phyloP scores from a whole-genome alignment of 164 flowering plant species.

The Aristolochia californica region DNA sequence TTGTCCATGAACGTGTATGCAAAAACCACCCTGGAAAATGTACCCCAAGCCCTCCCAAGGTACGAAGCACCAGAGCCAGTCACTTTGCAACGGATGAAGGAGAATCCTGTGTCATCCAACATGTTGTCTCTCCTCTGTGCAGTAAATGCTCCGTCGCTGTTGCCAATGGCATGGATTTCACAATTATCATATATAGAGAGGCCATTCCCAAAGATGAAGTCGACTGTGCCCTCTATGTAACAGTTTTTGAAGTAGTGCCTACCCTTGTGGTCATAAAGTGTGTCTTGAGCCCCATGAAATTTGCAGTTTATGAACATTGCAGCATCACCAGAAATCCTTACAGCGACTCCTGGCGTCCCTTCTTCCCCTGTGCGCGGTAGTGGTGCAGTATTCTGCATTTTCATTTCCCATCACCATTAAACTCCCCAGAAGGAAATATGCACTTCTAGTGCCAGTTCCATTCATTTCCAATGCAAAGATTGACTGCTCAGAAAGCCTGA shows the following conservation, averaged over 20 bases:
- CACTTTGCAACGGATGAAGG: conserved; percentile 50
- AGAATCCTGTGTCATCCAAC: conserved; percentile 54
- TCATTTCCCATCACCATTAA: background rate
- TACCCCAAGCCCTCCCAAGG: conserved; percentile 65
- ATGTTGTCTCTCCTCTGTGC: conserved; percentile 44
- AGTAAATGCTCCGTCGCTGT: conserved; percentile 40
- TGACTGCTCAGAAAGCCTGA: background rate
- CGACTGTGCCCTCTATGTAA: conserved; percentile 55
- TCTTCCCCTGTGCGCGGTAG: conserved; percentile 33
- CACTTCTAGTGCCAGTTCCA: background rate
- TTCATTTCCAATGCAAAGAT: background rate
- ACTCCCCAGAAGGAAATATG: background rate
- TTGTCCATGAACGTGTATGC: conserved; percentile 58
- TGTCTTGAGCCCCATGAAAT: conserved; percentile 51
- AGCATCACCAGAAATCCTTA: conserved; percentile 40
- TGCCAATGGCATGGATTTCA: conserved; percentile 36
- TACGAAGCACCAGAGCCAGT: conserved; percentile 53
- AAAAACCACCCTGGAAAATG: conserved; percentile 56
- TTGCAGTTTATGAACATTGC: conserved; percentile 45
- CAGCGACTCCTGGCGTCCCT: conserved; percentile 58
- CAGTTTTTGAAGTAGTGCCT: conserved; percentile 57
- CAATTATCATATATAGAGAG: conserved; percentile 36
- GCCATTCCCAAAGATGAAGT: conserved; percentile 58
- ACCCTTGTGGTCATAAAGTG: conserved; percentile 50
- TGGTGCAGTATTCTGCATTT: conserved; percentile 41